These are phyloP conservation scores for Dichotomocladium elegans DNA, from an alignment of 371 early-diverging fungal genomes.

Conservation along the genomic window DNA sequence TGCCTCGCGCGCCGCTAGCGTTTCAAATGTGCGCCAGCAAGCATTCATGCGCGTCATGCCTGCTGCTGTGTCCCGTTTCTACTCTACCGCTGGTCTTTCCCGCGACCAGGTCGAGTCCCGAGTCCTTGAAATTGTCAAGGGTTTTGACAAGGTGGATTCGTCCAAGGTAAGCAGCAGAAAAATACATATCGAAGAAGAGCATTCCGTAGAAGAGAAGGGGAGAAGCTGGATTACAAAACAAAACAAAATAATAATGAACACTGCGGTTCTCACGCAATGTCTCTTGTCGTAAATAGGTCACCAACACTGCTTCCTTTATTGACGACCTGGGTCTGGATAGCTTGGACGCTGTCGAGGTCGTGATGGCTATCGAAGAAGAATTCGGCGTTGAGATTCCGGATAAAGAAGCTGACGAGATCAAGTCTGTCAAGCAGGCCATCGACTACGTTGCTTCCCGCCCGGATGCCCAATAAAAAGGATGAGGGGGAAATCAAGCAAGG, in stretches of 20 bases:
- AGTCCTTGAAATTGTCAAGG: slow-evolving; percentile 82
- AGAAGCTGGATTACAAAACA: too few species aligned
- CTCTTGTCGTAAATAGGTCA: slow-evolving; percentile 57
- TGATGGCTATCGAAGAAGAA: slow-evolving; percentile 98
- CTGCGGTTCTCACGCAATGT: too few species aligned
- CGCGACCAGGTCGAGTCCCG: slow-evolving; percentile 72
- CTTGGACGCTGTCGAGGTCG: slow-evolving; percentile 96
- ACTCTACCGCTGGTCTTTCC: slow-evolving; percentile 57
- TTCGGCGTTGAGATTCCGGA: slow-evolving; percentile 97
- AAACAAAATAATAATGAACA: too few species aligned
- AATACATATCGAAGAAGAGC: too few species aligned
- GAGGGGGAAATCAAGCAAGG: not conserved
- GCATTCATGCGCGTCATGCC: slow-evolving; percentile 3
- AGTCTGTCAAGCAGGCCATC: slow-evolving; percentile 83
- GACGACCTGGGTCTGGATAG: slow-evolving; percentile 94
- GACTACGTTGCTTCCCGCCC: slow-evolving; percentile 76
- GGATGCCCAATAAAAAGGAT: slow-evolving; percentile 63
- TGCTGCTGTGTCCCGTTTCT: slow-evolving; percentile 45
- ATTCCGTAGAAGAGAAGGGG: too few species aligned
- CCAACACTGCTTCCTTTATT: slow-evolving; percentile 80
- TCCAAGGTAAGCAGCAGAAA: slow-evolving; percentile 68
- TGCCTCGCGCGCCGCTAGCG: slow-evolving; percentile 45
- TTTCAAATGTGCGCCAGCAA: not conserved
- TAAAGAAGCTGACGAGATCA: slow-evolving; percentile 94
- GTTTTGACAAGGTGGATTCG: slow-evolving; percentile 92